These are phyloP conservation scores for Hymenoscyphus occultus DNA, from an alignment of 2,329 filamentous ascomycete genomes.

Conservation along the genomic window DNA sequence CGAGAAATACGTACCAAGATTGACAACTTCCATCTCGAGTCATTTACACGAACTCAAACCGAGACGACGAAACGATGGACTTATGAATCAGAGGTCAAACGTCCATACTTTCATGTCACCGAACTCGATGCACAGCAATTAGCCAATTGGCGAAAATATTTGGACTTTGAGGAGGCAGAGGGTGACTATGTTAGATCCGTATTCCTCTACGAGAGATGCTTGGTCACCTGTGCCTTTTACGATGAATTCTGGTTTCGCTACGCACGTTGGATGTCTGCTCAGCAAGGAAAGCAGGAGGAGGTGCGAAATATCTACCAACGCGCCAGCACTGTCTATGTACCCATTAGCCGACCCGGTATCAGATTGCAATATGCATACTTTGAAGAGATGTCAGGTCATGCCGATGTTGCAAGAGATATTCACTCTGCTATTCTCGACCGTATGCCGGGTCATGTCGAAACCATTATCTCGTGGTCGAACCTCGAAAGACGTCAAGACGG, in stretches of 20 bases:
- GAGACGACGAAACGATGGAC: slow-evolving; percentile 94
- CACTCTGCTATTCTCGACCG: slow-evolving; percentile 74
- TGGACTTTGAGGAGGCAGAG: slow-evolving; percentile 90
- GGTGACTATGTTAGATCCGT: slow-evolving; percentile 71
- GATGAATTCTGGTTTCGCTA: slow-evolving; percentile 99
- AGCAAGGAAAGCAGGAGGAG: slow-evolving; percentile 80
- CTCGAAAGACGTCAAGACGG: slow-evolving; percentile 79
- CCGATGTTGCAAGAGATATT: slow-evolving; percentile 78
- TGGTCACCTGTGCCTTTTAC: slow-evolving; percentile 91
- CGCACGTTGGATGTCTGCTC: slow-evolving; percentile 85
- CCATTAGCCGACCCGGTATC: slow-evolving; percentile 78
- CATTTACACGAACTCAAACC: slow-evolving; percentile 76
- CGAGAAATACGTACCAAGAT: slow-evolving; percentile 77
- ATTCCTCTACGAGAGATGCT: slow-evolving; percentile 88
- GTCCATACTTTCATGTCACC: slow-evolving; percentile 94
- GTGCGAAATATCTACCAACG: slow-evolving; percentile 89
- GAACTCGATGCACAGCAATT: slow-evolving; percentile 84
- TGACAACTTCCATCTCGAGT: slow-evolving; percentile 75
- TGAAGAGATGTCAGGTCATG: slow-evolving; percentile 78
- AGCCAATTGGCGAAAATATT: slow-evolving; percentile 89
- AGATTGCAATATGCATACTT: slow-evolving; percentile 92
- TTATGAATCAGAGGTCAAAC: slow-evolving; percentile 90
- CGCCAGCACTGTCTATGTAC: slow-evolving; percentile 80
- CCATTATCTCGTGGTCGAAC: slow-evolving; percentile 84
- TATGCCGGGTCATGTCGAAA: slow-evolving; percentile 80